A percentile compares a stretch with the other conserved stretches of the same genome.
Evolutionary conservation across 352 stramenopile species (phyloP).

Genomic region (Globisporangium recalcitrans): DNA sequence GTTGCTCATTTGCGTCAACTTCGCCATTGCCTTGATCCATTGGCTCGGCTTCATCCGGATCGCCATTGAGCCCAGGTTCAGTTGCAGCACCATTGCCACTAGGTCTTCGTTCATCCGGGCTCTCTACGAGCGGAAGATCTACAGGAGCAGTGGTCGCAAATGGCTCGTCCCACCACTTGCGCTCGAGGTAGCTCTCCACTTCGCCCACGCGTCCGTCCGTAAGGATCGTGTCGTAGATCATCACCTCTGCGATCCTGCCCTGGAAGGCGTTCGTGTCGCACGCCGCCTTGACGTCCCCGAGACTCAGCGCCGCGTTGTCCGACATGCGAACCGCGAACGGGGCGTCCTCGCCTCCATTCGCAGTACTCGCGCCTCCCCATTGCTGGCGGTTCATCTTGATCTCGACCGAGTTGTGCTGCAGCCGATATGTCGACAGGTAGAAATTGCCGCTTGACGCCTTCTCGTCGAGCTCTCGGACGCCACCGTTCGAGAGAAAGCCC

Average conservation of each 20-base stretch:
- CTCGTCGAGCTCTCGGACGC: constrained; percentile 31
- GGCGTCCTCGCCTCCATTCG: constrained; percentile 9
- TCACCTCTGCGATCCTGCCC: constrained; percentile 45
- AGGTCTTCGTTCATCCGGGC: not conserved
- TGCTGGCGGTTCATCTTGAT: constrained; percentile 37
- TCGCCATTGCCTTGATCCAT: not conserved
- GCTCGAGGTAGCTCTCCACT: constrained; percentile 41
- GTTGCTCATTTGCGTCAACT: not conserved
- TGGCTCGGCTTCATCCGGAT: not conserved
- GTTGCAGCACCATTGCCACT: not conserved
- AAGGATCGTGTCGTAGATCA: constrained; percentile 46
- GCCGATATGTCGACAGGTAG: constrained; percentile 39
- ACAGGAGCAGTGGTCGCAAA: constrained; percentile 13
- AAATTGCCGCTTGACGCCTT: constrained; percentile 21
- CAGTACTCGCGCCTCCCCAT: constrained; percentile 16
- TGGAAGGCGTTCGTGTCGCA: constrained; percentile 63
- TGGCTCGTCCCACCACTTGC: constrained; percentile 41
- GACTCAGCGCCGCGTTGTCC: constrained; percentile 36
- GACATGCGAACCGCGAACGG: constrained; percentile 34
- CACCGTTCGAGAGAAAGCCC: constrained; percentile 43
- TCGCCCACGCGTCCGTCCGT: constrained; percentile 22
- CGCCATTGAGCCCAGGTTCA: not conserved
- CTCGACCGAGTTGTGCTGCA: constrained; percentile 34
- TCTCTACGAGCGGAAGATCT: not conserved
- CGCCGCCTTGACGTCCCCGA: constrained; percentile 45